Evolutionary conservation across 2,329 filamentous ascomycete genomes (phyloP).

Genomic region (Chaetomium sp.): DNA sequence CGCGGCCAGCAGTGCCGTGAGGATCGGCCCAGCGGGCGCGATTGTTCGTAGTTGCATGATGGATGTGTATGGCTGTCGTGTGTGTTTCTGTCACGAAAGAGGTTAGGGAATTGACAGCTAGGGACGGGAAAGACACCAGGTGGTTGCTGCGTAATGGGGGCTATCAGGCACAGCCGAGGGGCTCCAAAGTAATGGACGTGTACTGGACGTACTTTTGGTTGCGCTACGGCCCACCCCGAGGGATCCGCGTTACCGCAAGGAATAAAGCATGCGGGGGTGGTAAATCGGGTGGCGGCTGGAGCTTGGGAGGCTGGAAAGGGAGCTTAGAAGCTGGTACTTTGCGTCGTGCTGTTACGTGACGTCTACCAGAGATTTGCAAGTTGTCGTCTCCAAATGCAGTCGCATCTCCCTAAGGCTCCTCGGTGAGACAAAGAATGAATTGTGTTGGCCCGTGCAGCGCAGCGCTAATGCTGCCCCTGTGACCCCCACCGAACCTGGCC

Average conservation of each 20-base stretch:
- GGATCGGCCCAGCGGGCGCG: conserved; percentile 53
- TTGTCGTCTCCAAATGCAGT: conserved; percentile 16
- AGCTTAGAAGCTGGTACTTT: background rate
- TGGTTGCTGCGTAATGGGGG: background rate
- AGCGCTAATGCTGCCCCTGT: background rate
- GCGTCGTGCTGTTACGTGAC: background rate
- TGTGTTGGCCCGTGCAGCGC: conserved; percentile 13
- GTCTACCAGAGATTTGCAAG: conserved; percentile 3
- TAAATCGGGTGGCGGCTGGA: background rate
- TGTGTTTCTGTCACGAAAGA: background rate
- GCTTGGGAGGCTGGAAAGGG: background rate
- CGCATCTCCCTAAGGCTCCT: too few relatives aligned
- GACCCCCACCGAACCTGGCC: background rate
- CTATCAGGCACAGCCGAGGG: background rate
- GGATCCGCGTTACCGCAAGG: conserved; percentile 22
- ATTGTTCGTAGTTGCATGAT: conserved; percentile 51
- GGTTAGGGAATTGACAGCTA: background rate
- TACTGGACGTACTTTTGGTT: background rate
- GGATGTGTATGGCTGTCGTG: background rate
- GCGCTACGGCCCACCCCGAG: conserved; percentile 21
- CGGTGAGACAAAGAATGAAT: background rate
- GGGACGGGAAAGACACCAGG: too few relatives aligned
- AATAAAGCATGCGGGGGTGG: conserved; percentile 18
- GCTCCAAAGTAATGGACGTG: background rate
- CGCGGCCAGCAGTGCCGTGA: conserved; percentile 53